Conservation (phyloP, 768 basidiomycete species). For the Paxillus involutus region DNA sequence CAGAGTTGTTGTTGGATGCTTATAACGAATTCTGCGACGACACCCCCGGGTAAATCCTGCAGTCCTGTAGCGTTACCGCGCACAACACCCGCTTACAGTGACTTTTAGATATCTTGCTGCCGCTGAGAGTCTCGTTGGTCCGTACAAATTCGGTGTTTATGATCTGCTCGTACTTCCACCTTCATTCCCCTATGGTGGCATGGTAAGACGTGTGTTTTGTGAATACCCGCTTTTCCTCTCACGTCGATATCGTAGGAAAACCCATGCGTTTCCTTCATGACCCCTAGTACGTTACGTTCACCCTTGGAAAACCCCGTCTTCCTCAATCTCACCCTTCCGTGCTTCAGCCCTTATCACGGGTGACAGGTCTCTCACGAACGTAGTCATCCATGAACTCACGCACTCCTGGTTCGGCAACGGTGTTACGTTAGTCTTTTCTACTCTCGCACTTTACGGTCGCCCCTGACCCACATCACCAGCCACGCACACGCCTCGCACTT, state of each 20-base stretch:
- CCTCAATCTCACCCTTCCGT: not conserved
- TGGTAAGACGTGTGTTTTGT: constrained; percentile 43
- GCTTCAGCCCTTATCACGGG: constrained; percentile 74
- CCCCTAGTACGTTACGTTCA: constrained; percentile 59
- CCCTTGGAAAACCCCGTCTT: not conserved
- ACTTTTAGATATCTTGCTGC: constrained; percentile 64
- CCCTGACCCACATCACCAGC: constrained; percentile 27
- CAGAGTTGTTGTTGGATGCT: constrained; percentile 70
- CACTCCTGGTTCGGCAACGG: constrained; percentile 96
- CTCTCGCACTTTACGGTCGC: not conserved
- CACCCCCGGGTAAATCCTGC: constrained; percentile 56
- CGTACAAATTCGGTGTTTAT: constrained; percentile 86
- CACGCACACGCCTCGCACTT: constrained; percentile 78
- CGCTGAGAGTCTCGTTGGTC: constrained; percentile 67
- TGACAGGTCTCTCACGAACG: constrained; percentile 84
- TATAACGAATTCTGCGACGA: constrained; percentile 91
- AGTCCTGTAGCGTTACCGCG: too few relatives aligned
- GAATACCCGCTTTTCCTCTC: not conserved
- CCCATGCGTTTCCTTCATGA: constrained; percentile 83
- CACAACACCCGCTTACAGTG: not conserved
- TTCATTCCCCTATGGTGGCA: constrained; percentile 91
- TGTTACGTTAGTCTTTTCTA: constrained; percentile 55
- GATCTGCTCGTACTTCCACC: constrained; percentile 88
- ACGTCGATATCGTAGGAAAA: constrained; percentile 62
- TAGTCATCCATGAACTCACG: constrained; percentile 83